phyloP scores from a whole-genome alignment of 2,329 filamentous ascomycete species.

The Clarireedia homoeocarpa region DNA sequence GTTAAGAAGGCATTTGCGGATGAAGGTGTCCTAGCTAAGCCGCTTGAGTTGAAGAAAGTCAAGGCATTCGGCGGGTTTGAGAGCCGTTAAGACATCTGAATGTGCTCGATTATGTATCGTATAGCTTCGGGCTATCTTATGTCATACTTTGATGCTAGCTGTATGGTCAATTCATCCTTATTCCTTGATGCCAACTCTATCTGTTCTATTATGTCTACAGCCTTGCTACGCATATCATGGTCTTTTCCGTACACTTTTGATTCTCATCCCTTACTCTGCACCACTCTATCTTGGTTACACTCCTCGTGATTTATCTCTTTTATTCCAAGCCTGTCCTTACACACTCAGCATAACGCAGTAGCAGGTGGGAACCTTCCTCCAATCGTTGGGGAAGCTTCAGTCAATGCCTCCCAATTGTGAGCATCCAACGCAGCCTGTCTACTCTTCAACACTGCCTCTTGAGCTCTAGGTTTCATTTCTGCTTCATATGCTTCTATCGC shows the following conservation, averaged over 20 bases:
- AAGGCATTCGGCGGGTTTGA: background rate
- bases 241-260: too few species aligned
- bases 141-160: too few species aligned
- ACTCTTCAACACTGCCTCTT: constrained; percentile 41
- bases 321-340: too few species aligned
- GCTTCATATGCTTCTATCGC: constrained; percentile 39
- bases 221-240: too few species aligned
- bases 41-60: background rate
- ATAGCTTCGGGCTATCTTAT: background rate
- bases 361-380: constrained; percentile 23
- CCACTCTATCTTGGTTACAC: too few species aligned
- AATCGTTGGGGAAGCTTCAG: constrained; percentile 32
- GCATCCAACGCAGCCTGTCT: constrained; percentile 47
- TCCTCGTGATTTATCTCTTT: too few species aligned
- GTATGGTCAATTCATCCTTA: too few species aligned
- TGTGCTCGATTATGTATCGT: background rate
- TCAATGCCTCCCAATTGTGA: constrained; percentile 42
- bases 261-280: too few species aligned
- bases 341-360: background rate
- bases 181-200: too few species aligned
- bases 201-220: too few species aligned
- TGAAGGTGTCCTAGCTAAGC: background rate
- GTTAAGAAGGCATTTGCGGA: background rate
- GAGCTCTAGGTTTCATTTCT: constrained; percentile 35
- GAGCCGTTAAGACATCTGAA: background rate